Evolutionary conservation across 371 early-diverging fungal genomes (phyloP).

Genomic region (Rhizopus sp.): DNA sequence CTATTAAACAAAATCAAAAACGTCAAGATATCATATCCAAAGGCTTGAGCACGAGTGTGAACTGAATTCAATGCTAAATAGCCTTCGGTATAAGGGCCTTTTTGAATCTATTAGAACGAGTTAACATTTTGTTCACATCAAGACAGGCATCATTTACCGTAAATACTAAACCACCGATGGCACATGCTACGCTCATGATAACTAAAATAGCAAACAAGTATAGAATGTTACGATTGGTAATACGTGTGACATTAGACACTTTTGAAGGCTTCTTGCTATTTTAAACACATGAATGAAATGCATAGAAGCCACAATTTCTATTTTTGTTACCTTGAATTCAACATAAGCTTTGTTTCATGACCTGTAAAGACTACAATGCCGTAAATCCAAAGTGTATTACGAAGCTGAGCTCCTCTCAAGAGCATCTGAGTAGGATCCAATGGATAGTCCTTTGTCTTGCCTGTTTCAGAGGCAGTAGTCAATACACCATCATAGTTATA

Average conservation of each 20-base stretch:
- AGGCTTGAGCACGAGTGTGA: constrained; percentile 27
- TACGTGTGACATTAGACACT: constrained; percentile 60
- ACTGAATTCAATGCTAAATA: constrained; percentile 33
- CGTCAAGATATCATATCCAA: constrained; percentile 70
- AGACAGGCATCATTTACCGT: constrained; percentile 23
- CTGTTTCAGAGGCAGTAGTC: constrained; percentile 49
- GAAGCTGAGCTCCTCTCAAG: constrained; percentile 74
- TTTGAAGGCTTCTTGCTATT: constrained; percentile 33
- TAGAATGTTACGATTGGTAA: constrained; percentile 88
- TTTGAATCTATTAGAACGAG: constrained; percentile 31
- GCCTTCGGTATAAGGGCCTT: constrained; percentile 31
- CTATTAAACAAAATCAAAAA: constrained; percentile 82
- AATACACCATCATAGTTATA: constrained; percentile 81
- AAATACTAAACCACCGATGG: constrained; percentile 64
- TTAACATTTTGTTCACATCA: neutral
- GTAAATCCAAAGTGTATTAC: constrained; percentile 82
- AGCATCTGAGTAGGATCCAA: constrained; percentile 75
- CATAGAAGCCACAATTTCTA: constrained; percentile 4
- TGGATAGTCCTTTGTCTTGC: constrained; percentile 60
- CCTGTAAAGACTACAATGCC: constrained; percentile 84
- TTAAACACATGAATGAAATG: neutral
- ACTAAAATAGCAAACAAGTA: constrained; percentile 84
- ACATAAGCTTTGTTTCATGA: constrained; percentile 82
- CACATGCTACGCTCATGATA: constrained; percentile 76
- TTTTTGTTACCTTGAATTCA: constrained; percentile 64